phyloP scores from a whole-genome alignment of 129 eudicot genomes.

The carrot (Daucus carota) region DNA sequence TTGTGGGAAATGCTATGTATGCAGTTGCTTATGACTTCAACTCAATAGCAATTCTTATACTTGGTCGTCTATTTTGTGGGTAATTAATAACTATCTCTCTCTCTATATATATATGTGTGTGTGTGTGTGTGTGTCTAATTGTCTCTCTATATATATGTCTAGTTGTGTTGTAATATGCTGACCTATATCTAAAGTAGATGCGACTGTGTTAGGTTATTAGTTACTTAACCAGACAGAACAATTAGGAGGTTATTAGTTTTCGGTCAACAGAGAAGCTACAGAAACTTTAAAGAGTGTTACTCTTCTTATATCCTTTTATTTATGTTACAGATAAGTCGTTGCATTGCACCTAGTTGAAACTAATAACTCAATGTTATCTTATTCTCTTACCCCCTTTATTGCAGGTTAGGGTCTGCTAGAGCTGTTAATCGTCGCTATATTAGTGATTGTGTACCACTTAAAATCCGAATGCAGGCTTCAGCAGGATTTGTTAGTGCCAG shows the following conservation, averaged over 20 bases:
- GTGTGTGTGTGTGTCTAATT: no score
- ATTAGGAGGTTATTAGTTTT: neutral
- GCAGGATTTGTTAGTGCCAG: conserved; percentile 96
- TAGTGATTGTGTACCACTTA: conserved; percentile 88
- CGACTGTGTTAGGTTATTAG: neutral
- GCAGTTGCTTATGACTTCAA: conserved; percentile 77
- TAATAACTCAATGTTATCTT: neutral
- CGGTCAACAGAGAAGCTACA: neutral
- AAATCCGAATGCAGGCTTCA: conserved; percentile 89
- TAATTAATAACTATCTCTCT: conserved; percentile 19
- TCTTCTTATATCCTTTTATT: neutral
- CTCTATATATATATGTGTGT: no score
- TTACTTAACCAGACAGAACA: neutral
- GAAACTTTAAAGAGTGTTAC: neutral
- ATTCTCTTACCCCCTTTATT: neutral
- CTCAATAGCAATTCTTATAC: conserved; percentile 59
- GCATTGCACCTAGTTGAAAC: neutral
- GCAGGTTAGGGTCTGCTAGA: conserved; percentile 91
- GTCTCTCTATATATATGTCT: neutral
- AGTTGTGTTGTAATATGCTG: neutral
- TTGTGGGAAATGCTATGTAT: conserved; percentile 77
- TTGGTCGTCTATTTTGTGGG: conserved; percentile 92
- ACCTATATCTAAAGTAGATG: neutral
- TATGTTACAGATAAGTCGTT: neutral
- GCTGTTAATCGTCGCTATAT: conserved; percentile 90